phyloP scores from a whole-genome alignment of 177 flowering plant species.

The Vitis hybrid region DNA sequence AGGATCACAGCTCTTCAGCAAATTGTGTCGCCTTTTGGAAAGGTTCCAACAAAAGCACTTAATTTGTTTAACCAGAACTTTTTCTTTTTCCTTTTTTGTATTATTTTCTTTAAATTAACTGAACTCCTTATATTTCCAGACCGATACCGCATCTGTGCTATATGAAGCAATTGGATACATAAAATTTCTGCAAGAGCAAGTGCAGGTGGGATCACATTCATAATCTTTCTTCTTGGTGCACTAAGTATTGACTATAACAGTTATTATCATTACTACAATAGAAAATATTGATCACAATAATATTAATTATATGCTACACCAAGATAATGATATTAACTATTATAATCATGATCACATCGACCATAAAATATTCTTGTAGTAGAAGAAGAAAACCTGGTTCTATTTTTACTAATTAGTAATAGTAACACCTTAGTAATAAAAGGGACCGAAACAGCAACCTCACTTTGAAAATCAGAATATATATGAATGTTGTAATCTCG shows the following conservation, averaged over 20 bases:
- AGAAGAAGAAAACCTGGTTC: no score
- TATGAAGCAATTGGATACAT: conserved; percentile 69
- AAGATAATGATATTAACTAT: no score
- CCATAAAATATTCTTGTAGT: no score
- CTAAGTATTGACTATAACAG: neutral
- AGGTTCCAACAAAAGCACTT: conserved; percentile 33
- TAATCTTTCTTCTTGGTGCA: neutral
- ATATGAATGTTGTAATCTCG: no score
- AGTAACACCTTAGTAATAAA: neutral
- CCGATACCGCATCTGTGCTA: conserved; percentile 78
- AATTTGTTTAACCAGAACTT: neutral
- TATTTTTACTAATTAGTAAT: neutral
- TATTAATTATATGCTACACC: no score
- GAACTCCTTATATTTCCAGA: conserved; percentile 35
- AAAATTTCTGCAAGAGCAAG: conserved; percentile 68
- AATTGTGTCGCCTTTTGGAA: conserved; percentile 85
- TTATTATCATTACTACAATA: neutral
- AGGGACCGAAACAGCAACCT: neutral
- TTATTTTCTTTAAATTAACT: neutral
- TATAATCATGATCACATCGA: no score
- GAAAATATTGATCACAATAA: no score
- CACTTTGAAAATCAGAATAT: neutral
- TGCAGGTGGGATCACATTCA: conserved; percentile 41
- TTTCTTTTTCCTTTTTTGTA: neutral
- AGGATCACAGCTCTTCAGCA: conserved; percentile 73